A percentile compares a stretch with the other conserved stretches of the same genome.
These are phyloP conservation scores for Gaertneriomyces sp. DNA, from an alignment of 192 early-diverging fungal species.

Conservation along the genomic window DNA sequence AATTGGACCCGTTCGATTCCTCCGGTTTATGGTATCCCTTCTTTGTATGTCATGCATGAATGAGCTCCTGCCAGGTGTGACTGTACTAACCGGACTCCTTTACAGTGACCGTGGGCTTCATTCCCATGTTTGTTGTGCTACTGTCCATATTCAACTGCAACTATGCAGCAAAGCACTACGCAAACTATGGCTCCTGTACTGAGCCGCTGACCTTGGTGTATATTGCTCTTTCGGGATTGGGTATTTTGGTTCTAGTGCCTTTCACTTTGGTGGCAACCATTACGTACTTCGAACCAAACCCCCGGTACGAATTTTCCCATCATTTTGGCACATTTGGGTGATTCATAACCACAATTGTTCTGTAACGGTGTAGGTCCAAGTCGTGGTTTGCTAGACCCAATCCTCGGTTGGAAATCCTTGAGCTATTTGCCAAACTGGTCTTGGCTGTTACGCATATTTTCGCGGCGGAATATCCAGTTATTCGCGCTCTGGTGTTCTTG, in stretches of 20 bases:
- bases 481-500: slow-evolving; percentile 6
- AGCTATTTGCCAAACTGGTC: slow-evolving; percentile 11
- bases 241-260: slow-evolving; percentile 14
- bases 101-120: slow-evolving; percentile 22
- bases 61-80: too few species aligned
- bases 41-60: neutral
- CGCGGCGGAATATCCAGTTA: neutral
- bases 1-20: slow-evolving; percentile 16
- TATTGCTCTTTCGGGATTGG: neutral
- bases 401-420: slow-evolving; percentile 9
- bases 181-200: slow-evolving; percentile 4
- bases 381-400: slow-evolving; percentile 9
- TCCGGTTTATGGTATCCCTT: slow-evolving; percentile 7
- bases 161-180: neutral
- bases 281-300: slow-evolving; percentile 21
- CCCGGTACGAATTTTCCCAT: slow-evolving; percentile 1
- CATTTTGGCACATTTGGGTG: neutral
- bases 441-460: slow-evolving; percentile 1
- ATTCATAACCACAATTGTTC: neutral
- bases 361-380: neutral
- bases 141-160: slow-evolving; percentile 14
- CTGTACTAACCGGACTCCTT: neutral
- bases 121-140: slow-evolving; percentile 15
- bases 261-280: slow-evolving; percentile 19
- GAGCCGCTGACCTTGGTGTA: slow-evolving; percentile 11